phyloP scores from a whole-genome alignment of 768 basidiomycete genomes.

The Amanita jacksonii region DNA sequence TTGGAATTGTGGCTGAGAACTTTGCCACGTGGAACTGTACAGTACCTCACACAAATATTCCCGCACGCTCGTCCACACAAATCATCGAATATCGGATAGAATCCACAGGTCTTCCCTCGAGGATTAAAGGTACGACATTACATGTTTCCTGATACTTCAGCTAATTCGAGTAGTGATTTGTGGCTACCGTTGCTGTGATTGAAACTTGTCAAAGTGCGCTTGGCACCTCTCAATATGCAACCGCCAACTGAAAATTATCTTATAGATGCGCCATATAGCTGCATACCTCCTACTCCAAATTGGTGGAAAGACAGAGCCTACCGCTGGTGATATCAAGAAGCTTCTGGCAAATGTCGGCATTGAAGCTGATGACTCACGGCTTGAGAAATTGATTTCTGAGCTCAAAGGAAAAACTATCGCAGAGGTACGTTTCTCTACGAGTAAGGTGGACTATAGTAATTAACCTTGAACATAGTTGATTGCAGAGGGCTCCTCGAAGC shows the following conservation, averaged over 20 bases:
- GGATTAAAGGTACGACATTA: conserved; percentile 69
- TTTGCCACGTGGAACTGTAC: conserved; percentile 49
- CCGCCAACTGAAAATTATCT: conserved; percentile 3
- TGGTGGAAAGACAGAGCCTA: conserved; percentile 86
- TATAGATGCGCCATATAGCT: conserved; percentile 85
- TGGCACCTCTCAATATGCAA: background rate
- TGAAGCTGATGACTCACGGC: conserved; percentile 75
- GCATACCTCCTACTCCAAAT: conserved; percentile 95
- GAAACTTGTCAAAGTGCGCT: conserved; percentile 35
- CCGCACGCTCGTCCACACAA: conserved; percentile 12
- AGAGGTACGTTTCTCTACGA: conserved; percentile 41
- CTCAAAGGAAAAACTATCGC: conserved; percentile 85
- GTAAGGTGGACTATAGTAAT: conserved; percentile 6
- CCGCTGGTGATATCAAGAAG: conserved; percentile 79
- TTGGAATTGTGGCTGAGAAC: conserved; percentile 30
- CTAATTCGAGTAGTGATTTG: conserved; percentile 60
- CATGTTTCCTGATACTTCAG: background rate
- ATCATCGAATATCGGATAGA: conserved; percentile 59
- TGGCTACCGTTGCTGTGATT: conserved; percentile 61
- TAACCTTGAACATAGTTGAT: conserved; percentile 53
- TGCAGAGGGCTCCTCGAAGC: conserved; percentile 84
- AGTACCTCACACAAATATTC: conserved; percentile 26
- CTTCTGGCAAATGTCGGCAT: conserved; percentile 82
- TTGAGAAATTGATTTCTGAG: conserved; percentile 80
- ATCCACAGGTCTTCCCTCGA: conserved; percentile 87